A percentile compares a stretch with the other conserved stretches of the same genome.
Conservation (phyloP, 2,329 filamentous ascomycete genomes). For the Cladophialophora carrionii region DNA sequence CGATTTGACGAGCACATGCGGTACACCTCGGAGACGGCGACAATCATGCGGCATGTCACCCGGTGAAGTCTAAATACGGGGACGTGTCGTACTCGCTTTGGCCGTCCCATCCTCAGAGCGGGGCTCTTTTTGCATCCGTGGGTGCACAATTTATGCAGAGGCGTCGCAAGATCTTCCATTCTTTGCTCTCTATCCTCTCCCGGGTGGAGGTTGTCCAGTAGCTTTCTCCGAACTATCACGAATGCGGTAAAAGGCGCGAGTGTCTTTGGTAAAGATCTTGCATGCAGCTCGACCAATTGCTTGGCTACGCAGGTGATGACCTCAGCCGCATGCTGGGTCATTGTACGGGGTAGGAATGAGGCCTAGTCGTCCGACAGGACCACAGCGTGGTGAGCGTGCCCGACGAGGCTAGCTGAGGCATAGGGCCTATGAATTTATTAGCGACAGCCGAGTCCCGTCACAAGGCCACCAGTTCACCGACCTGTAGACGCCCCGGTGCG, state of each 20-base stretch:
- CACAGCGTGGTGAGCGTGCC: constrained; percentile 1
- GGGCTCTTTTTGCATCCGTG: constrained; percentile 2
- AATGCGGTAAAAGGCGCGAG: constrained; percentile 16
- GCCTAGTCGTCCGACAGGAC: neutral
- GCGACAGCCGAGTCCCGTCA: constrained; percentile 4
- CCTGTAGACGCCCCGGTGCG: neutral
- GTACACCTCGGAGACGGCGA: neutral
- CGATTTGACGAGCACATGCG: constrained; percentile 1
- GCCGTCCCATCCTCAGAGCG: neutral
- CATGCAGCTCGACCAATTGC: constrained; percentile 7
- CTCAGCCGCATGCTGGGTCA: constrained; percentile 17
- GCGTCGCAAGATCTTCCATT: neutral
- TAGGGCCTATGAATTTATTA: too few species aligned
- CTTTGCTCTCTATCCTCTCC: neutral
- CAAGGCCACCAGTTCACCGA: constrained; percentile 7
- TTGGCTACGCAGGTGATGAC: constrained; percentile 4
- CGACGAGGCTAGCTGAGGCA: constrained; percentile 16
- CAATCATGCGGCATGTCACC: neutral
- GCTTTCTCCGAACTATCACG: constrained; percentile 1
- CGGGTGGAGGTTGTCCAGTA: neutral
- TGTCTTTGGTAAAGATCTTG: constrained; percentile 5
- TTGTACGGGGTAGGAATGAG: constrained; percentile 4
- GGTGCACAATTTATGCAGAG: constrained; percentile 15
- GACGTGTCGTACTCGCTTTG: constrained; percentile 13
- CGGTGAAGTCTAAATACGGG: constrained; percentile 5